phyloP scores from a whole-genome alignment of 2,329 filamentous ascomycete species.

The Hymenoscyphus linearis region DNA sequence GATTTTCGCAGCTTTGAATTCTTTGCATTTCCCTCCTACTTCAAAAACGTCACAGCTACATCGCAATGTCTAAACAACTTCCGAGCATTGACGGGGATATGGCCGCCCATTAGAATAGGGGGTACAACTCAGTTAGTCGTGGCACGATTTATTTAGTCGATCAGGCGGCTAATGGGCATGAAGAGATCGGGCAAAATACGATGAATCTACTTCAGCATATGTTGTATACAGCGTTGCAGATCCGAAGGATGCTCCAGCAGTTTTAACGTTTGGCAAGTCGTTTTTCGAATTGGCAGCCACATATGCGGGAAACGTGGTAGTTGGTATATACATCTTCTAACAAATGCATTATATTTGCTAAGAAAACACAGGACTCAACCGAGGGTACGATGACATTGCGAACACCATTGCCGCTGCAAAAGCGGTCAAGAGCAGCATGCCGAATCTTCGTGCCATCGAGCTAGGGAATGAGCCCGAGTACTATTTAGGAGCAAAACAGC shows the following conservation, averaged over 20 bases:
- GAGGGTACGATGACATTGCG: conserved; percentile 45
- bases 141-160: no score
- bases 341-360: neutral
- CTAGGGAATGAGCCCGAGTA: conserved; percentile 54
- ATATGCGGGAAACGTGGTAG: conserved; percentile 45
- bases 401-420: conserved; percentile 50
- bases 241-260: conserved; percentile 42
- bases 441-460: conserved; percentile 48
- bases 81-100: conserved; percentile 43
- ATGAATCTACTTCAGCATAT: conserved; percentile 39
- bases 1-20: conserved; percentile 43
- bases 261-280: conserved; percentile 46
- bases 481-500: conserved; percentile 30
- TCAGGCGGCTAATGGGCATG: neutral
- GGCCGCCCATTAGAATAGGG: conserved; percentile 52
- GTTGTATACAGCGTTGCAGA: conserved; percentile 47
- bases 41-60: conserved; percentile 46
- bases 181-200: conserved; percentile 47
- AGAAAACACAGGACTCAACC: conserved; percentile 39
- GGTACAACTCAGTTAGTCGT: conserved; percentile 46
- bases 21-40: conserved; percentile 51
- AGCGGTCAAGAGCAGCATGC: conserved; percentile 39
- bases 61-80: conserved; percentile 47
- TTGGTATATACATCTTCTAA: conserved; percentile 32
- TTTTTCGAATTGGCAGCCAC: conserved; percentile 45